phyloP scores from a whole-genome alignment of 2,329 filamentous ascomycete species.

The Nigrospora osmanthi region DNA sequence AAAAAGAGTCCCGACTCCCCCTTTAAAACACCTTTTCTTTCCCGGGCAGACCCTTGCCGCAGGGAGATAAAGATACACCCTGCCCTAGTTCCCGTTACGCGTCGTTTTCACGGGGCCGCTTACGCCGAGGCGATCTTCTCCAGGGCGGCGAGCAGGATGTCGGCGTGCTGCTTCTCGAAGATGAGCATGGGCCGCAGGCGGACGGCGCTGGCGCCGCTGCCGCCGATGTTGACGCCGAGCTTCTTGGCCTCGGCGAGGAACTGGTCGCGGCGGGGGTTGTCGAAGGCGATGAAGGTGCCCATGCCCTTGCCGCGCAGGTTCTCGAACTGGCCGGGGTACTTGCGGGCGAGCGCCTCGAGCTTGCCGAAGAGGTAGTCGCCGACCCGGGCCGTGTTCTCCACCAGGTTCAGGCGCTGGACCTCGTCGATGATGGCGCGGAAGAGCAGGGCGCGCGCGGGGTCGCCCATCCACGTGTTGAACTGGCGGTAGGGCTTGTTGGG shows the following conservation, averaged over 20 bases:
- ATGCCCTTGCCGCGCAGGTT: conserved; percentile 83
- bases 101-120: not conserved
- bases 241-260: conserved; percentile 73
- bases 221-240: conserved; percentile 80
- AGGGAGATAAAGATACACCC: too few relatives aligned
- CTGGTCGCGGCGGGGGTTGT: conserved; percentile 71
- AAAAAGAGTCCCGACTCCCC: too few relatives aligned
- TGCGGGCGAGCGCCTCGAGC: conserved; percentile 57
- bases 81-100: too few relatives aligned
- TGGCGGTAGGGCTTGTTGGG: conserved; percentile 93
- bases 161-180: conserved; percentile 86
- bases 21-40: too few relatives aligned
- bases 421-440: conserved; percentile 83
- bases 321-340: conserved; percentile 69
- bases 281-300: conserved; percentile 91
- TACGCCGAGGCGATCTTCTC: conserved; percentile 57
- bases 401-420: conserved; percentile 68
- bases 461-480: conserved; percentile 98
- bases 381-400: conserved; percentile 67
- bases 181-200: conserved; percentile 83
- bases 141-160: conserved; percentile 70
- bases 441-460: conserved; percentile 75
- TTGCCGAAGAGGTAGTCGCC: conserved; percentile 72
- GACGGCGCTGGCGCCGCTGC: conserved; percentile 68
- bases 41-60: too few relatives aligned